A percentile compares a stretch with the other conserved stretches of the same genome.
phyloP scores from a whole-genome alignment of 768 basidiomycete genomes.

The Naganishia kalamii region DNA sequence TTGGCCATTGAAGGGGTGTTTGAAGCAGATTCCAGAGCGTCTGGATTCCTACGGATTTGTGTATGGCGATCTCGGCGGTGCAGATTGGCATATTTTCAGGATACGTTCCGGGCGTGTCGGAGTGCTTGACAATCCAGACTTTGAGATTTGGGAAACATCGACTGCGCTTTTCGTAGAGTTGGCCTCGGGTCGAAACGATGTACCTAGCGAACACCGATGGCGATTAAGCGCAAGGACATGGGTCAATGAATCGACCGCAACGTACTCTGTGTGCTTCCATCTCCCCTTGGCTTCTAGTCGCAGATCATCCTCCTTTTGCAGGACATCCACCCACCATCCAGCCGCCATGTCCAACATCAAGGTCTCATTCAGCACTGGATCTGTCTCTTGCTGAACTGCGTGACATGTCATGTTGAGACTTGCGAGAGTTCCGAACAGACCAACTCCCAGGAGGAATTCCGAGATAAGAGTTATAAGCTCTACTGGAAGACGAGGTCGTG shows the following conservation, averaged over 20 bases:
- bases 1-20: background rate
- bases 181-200: background rate
- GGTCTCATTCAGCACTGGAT: background rate
- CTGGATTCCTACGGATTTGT: background rate
- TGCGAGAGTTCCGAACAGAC: background rate
- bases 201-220: background rate
- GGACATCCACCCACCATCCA: background rate
- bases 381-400: background rate
- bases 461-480: background rate
- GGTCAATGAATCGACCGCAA: background rate
- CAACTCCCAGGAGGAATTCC: background rate
- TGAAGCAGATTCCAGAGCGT: background rate
- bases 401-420: background rate
- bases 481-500: background rate
- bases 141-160: background rate
- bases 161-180: background rate
- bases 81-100: background rate
- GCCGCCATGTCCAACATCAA: background rate
- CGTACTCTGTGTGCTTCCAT: background rate
- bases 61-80: background rate
- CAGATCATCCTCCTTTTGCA: background rate
- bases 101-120: background rate
- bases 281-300: background rate
- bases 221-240: background rate
- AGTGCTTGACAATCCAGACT: background rate